Percentiles rank a stretch among this genome's conserved stretches.
These are phyloP conservation scores for Termitomyces eurrhizus DNA, from an alignment of 768 basidiomycete species.

Conservation along the genomic window DNA sequence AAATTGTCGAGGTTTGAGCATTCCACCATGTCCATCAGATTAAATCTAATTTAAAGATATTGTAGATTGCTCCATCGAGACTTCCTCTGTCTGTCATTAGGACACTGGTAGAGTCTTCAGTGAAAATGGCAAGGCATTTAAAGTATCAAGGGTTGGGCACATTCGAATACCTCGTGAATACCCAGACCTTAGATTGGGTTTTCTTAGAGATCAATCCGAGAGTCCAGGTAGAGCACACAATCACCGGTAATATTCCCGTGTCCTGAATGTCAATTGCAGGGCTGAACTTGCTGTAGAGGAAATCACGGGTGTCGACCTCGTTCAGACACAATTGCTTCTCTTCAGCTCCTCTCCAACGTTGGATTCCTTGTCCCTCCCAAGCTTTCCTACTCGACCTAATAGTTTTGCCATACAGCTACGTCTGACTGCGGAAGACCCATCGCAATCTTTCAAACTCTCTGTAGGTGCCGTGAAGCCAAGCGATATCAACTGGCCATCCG, in stretches of 20 bases:
- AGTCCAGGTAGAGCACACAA: slow-evolving; percentile 92
- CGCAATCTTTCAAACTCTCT: slow-evolving; percentile 73
- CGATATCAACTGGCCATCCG: slow-evolving; percentile 66
- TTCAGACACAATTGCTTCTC: slow-evolving; percentile 86
- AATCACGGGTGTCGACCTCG: slow-evolving; percentile 84
- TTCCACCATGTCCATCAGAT: background rate
- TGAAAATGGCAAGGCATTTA: slow-evolving; percentile 73
- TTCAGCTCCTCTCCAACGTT: slow-evolving; percentile 68
- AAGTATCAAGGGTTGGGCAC: slow-evolving; percentile 86
- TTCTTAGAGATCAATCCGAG: slow-evolving; percentile 57
- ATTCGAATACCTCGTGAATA: slow-evolving; percentile 83
- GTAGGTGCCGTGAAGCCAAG: slow-evolving; percentile 80
- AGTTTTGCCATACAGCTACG: slow-evolving; percentile 85
- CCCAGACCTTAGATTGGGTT: slow-evolving; percentile 68
- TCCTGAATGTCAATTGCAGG: background rate
- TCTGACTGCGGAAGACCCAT: slow-evolving; percentile 86
- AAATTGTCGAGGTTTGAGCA: slow-evolving; percentile 71
- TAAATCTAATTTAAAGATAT: background rate
- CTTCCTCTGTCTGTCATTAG: slow-evolving; percentile 65
- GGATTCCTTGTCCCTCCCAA: slow-evolving; percentile 64
- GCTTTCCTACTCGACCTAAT: slow-evolving; percentile 61
- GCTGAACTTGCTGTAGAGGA: slow-evolving; percentile 52
- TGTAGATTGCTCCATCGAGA: slow-evolving; percentile 65
- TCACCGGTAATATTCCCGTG: slow-evolving; percentile 56
- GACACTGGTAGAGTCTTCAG: slow-evolving; percentile 68